phyloP scores from a whole-genome alignment of 768 basidiomycete species.

The Mycena maculata region DNA sequence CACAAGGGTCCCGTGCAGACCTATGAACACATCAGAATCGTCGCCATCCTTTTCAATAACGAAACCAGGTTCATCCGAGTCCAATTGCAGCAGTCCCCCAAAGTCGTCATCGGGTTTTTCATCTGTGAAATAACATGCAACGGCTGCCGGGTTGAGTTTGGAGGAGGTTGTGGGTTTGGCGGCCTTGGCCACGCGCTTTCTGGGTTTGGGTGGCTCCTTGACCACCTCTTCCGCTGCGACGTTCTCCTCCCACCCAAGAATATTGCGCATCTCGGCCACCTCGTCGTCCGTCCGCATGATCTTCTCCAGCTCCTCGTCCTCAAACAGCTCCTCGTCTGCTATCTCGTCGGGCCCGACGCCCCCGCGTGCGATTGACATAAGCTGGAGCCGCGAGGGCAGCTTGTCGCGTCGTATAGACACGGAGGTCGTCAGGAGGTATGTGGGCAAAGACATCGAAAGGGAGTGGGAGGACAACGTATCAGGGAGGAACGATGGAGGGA shows the following conservation, averaged over 20 bases:
- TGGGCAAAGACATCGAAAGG: slow-evolving; percentile 51
- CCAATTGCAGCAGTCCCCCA: slow-evolving; percentile 19
- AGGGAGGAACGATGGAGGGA: slow-evolving; percentile 29
- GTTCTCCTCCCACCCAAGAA: slow-evolving; percentile 45
- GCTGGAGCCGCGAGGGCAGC: slow-evolving; percentile 73
- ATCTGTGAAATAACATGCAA: slow-evolving; percentile 26
- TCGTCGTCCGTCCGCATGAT: slow-evolving; percentile 67
- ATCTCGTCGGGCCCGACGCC: slow-evolving; percentile 63
- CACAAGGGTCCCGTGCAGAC: slow-evolving; percentile 29
- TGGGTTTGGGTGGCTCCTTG: slow-evolving; percentile 9
- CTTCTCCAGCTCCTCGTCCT: slow-evolving; percentile 73
- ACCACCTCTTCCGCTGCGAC: slow-evolving; percentile 20
- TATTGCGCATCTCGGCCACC: slow-evolving; percentile 52
- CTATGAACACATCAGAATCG: slow-evolving; percentile 64
- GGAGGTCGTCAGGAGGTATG: slow-evolving; percentile 63
- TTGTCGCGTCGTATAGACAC: slow-evolving; percentile 41
- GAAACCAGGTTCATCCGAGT: slow-evolving; percentile 34
- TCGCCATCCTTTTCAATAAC: slow-evolving; percentile 62
- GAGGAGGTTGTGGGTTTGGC: slow-evolving; percentile 21
- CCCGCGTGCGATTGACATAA: slow-evolving; percentile 68
- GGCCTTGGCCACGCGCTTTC: slow-evolving; percentile 5
- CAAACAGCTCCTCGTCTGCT: slow-evolving; percentile 78
- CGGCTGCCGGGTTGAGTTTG: slow-evolving; percentile 15
- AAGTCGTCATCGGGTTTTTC: slow-evolving; percentile 26
- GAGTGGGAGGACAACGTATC: slow-evolving; percentile 24